Conservation (phyloP, 352 stramenopile species). For the Proteromonas lacertae region DNA sequence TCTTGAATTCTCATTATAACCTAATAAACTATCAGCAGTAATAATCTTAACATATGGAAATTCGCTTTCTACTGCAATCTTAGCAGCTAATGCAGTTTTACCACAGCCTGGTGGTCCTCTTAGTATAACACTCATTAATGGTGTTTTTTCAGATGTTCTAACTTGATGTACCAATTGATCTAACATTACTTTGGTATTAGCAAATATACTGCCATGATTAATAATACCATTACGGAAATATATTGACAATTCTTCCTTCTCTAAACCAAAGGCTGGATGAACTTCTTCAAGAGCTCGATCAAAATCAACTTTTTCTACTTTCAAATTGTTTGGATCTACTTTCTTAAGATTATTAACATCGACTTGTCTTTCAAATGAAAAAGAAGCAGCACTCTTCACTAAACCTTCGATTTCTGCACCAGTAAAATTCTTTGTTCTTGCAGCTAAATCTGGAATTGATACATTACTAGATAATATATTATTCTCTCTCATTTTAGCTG, state of each 20-base stretch:
- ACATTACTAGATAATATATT: constrained; percentile 20
- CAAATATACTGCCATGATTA: constrained; percentile 64
- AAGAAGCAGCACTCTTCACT: constrained; percentile 54
- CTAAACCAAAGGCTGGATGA: constrained; percentile 64
- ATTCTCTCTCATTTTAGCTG: constrained; percentile 34
- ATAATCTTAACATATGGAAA: constrained; percentile 90
- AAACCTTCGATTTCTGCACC: constrained; percentile 90
- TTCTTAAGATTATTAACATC: constrained; percentile 30
- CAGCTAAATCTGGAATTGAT: constrained; percentile 35
- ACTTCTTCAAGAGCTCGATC: constrained; percentile 64
- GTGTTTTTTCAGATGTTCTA: constrained; percentile 57
- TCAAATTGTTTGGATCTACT: constrained; percentile 22
- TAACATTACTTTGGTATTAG: constrained; percentile 18
- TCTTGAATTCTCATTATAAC: too few relatives aligned
- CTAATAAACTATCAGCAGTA: too few relatives aligned
- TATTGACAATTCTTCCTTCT: constrained; percentile 49
- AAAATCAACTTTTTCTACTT: constrained; percentile 52
- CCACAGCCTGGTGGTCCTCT: too few relatives aligned
- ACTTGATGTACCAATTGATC: constrained; percentile 65
- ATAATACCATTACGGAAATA: constrained; percentile 85
- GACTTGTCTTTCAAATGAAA: constrained; percentile 28
- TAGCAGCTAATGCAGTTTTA: constrained; percentile 72
- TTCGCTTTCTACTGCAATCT: constrained; percentile 64
- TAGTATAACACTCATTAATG: constrained; percentile 79
- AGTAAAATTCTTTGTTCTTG: constrained; percentile 92